Conservation (phyloP, 73 alveolate species). For the Symbiodinium pilosum region DNA sequence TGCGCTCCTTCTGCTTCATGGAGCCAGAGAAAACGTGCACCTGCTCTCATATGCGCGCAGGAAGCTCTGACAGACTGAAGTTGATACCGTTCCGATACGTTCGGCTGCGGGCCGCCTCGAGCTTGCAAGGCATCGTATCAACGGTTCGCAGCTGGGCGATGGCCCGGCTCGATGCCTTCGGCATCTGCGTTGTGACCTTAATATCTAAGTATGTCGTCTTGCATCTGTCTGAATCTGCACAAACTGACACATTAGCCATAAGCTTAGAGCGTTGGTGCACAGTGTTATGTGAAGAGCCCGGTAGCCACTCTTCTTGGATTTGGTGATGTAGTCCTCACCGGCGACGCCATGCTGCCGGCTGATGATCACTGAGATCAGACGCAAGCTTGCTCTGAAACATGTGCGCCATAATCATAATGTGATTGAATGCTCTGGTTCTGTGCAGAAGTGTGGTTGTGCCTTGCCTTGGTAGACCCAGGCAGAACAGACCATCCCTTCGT, state of each 20-base stretch:
- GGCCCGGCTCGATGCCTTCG: slow-evolving; percentile 89
- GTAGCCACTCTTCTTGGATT: slow-evolving; percentile 83
- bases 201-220: too few relatives aligned
- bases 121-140: slow-evolving; percentile 65
- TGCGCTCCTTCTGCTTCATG: slow-evolving; percentile 90
- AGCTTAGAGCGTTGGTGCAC: slow-evolving; percentile 49
- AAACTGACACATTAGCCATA: too few relatives aligned
- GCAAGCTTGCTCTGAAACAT: too few relatives aligned
- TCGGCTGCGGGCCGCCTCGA: slow-evolving; percentile 7
- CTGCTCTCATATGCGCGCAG: background rate
- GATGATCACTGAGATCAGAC: too few relatives aligned
- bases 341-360: too few relatives aligned
- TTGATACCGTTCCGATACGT: too few relatives aligned
- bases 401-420: too few relatives aligned
- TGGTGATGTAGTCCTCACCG: slow-evolving; percentile 77
- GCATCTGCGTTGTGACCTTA: slow-evolving; percentile 92
- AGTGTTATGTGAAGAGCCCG: slow-evolving; percentile 66
- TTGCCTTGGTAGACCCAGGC: slow-evolving; percentile 68
- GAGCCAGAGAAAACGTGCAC: slow-evolving; percentile 91
- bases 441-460: too few relatives aligned
- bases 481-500: slow-evolving; percentile 79
- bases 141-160: slow-evolving; percentile 58
- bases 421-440: too few relatives aligned
- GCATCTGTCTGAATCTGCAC: too few relatives aligned
- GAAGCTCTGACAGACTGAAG: too few relatives aligned